Evolutionary conservation across 345 rosid species (phyloP).

Genomic region (Linum trigynum): DNA sequence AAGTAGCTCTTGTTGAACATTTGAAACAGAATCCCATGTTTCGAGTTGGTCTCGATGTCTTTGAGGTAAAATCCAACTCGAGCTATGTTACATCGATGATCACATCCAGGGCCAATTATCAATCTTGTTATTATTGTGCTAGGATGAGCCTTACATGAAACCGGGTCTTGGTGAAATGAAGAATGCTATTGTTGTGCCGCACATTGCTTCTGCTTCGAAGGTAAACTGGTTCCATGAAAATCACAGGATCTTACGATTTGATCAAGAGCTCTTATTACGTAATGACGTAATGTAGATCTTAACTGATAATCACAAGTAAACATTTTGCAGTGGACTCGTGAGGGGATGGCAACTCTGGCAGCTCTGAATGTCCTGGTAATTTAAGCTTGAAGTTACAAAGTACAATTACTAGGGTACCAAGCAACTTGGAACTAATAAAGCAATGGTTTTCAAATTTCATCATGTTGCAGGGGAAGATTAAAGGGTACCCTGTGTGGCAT

Average conservation of each 20-base stretch:
- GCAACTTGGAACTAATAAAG: background rate
- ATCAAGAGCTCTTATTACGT: background rate
- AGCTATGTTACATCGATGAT: background rate
- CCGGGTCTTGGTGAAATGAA: constrained; percentile 93
- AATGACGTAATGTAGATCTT: too few species aligned
- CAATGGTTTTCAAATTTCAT: background rate
- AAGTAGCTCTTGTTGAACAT: constrained; percentile 84
- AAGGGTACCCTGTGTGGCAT: constrained; percentile 83
- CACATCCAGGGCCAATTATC: background rate
- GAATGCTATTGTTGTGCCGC: constrained; percentile 85
- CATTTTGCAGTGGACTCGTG: constrained; percentile 82
- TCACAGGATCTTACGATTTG: background rate
- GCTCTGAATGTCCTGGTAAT: constrained; percentile 86
- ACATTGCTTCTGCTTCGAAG: constrained; percentile 98
- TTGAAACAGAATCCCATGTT: constrained; percentile 87
- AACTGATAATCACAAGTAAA: background rate
- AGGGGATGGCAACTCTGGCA: constrained; percentile 96
- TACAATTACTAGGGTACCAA: background rate
- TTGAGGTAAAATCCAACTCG: constrained; percentile 44
- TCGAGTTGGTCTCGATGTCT: constrained; percentile 97
- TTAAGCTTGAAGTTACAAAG: background rate
- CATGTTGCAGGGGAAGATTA: constrained; percentile 59
- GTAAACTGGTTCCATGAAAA: constrained; percentile 19
- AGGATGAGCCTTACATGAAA: constrained; percentile 98
- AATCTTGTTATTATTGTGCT: constrained; percentile 3